Evolutionary conservation across 345 rosid species (phyloP).

Genomic region (Odontarrhena argentea): DNA sequence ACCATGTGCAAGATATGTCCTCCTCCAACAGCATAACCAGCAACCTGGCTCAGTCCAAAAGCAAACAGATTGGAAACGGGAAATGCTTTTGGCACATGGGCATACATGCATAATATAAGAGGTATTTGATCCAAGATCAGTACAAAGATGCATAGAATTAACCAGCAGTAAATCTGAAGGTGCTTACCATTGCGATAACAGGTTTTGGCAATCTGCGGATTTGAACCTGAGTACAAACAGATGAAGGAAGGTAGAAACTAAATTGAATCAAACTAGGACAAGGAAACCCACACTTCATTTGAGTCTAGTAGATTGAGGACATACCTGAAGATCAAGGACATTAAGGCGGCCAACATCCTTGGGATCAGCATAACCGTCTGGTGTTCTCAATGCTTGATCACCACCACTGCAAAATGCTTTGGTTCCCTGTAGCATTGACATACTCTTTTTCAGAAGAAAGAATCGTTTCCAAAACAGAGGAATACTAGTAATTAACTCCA

Average conservation of each 20-base stretch:
- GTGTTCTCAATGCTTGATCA: conserved; percentile 75
- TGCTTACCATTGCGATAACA: conserved; percentile 90
- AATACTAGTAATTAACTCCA: background rate
- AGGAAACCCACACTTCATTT: background rate
- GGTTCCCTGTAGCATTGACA: conserved; percentile 61
- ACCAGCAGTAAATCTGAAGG: background rate
- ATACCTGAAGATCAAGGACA: conserved; percentile 88
- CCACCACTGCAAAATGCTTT: conserved; percentile 95
- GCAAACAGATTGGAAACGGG: background rate
- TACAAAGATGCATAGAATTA: conserved; percentile 18
- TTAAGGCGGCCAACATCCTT: conserved; percentile 69
- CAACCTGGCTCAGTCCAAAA: conserved; percentile 53
- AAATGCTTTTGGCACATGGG: conserved; percentile 13
- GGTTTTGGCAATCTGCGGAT: conserved; percentile 94
- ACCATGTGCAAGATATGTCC: conserved; percentile 94
- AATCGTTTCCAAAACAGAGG: conserved; percentile 9
- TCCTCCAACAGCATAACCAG: conserved; percentile 97
- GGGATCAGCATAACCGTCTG: conserved; percentile 79
- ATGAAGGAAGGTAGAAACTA: conserved; percentile 1
- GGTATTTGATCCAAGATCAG: background rate
- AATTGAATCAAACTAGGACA: background rate
- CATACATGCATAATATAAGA: background rate
- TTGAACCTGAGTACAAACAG: conserved; percentile 58
- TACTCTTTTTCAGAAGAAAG: conserved; percentile 20
- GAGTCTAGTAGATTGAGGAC: conserved; percentile 9